Conservation (phyloP, 2,329 filamentous ascomycete genomes). For the Apiospora malaysiana region DNA sequence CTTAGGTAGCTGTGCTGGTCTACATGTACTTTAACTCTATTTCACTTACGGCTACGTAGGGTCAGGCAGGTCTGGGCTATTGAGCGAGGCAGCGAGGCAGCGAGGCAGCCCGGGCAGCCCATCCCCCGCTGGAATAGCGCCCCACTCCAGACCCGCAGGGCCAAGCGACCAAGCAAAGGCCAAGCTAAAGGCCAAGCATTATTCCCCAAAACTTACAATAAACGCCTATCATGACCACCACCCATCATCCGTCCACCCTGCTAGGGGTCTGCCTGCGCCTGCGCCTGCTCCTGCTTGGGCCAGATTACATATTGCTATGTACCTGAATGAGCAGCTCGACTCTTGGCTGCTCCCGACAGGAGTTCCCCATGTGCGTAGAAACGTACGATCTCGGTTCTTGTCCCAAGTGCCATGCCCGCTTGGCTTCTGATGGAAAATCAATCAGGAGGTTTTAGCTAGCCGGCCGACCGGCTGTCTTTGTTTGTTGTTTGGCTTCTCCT, state of each 20-base stretch:
- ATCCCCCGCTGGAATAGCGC: background rate
- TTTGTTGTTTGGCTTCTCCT: constrained; percentile 5
- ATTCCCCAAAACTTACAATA: constrained; percentile 11
- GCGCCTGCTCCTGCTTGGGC: background rate
- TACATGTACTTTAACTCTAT: background rate
- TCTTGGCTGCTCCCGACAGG: background rate
- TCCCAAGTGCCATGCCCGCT: background rate
- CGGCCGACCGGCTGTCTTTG: background rate
- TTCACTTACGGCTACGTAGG: constrained; percentile 2
- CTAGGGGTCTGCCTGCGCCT: background rate
- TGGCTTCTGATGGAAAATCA: background rate
- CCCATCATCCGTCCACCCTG: background rate
- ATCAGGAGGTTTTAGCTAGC: background rate
- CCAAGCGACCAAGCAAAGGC: constrained; percentile 6
- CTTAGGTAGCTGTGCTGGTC: too few relatives aligned
- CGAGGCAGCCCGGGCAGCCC: background rate
- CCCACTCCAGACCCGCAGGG: constrained; percentile 11
- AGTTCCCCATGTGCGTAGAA: background rate
- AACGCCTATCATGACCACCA: constrained; percentile 23
- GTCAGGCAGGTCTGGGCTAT: background rate
- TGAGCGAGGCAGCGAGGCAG: background rate
- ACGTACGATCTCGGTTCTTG: constrained; percentile 2
- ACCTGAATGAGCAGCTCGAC: background rate
- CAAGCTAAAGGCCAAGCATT: constrained; percentile 12
- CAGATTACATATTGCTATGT: background rate